Evolutionary conservation across 169 alveolate genomes (phyloP).

Genomic region (Haemoproteus tartakovskyi): DNA sequence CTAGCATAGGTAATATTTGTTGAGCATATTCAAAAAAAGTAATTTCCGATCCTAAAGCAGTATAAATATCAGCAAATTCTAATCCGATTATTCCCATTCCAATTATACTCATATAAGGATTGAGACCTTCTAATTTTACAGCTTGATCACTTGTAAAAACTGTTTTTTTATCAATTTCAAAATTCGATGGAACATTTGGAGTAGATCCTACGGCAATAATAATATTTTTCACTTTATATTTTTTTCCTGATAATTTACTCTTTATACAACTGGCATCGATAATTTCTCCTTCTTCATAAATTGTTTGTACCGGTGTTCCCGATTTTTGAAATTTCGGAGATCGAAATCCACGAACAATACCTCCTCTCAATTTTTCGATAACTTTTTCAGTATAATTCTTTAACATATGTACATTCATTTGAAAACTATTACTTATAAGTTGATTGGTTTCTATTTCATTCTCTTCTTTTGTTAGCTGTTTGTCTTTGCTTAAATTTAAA

Average conservation of each 20-base stretch:
- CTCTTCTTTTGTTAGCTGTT: too few relatives aligned
- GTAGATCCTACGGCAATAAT: constrained; percentile 72
- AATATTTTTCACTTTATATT: constrained; percentile 49
- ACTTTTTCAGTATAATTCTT: too few relatives aligned
- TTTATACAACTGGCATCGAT: constrained; percentile 22
- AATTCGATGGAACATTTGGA: constrained; percentile 67
- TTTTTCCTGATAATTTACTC: constrained; percentile 35
- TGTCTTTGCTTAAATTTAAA: constrained; percentile 1
- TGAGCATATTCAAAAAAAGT: constrained; percentile 65
- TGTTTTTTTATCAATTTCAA: constrained; percentile 32
- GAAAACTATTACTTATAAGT: too few relatives aligned
- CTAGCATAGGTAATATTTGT: constrained; percentile 67
- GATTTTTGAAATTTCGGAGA: constrained; percentile 12
- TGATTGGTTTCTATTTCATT: constrained; percentile 23
- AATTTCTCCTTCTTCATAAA: constrained; percentile 61
- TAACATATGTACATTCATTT: too few relatives aligned
- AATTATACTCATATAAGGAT: constrained; percentile 51
- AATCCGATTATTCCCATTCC: constrained; percentile 73
- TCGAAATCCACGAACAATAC: constrained; percentile 30
- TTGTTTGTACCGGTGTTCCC: constrained; percentile 50
- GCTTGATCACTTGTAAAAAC: constrained; percentile 73
- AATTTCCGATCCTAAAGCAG: constrained; percentile 71
- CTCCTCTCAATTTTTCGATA: constrained; percentile 5
- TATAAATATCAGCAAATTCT: constrained; percentile 70
- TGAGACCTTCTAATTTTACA: constrained; percentile 54